A percentile compares a stretch with the other conserved stretches of the same genome.
Evolutionary conservation across 2,329 filamentous ascomycete genomes (phyloP).

Genomic region (Fusarium camptoceras): DNA sequence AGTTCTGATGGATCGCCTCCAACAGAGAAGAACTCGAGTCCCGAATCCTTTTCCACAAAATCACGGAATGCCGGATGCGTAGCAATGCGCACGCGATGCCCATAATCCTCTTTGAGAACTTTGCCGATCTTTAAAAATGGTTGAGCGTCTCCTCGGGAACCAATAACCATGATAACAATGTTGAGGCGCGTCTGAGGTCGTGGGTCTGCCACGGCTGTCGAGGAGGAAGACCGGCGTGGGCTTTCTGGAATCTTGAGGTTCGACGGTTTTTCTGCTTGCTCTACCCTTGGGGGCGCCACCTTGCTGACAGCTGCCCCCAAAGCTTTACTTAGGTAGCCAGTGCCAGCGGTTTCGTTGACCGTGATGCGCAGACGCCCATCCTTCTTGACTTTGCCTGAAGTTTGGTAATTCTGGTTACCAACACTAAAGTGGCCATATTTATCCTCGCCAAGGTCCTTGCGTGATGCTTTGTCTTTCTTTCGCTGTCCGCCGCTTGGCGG

Average conservation of each 20-base stretch:
- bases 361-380: conserved; percentile 80
- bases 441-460: conserved; percentile 42
- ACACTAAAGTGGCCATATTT: conserved; percentile 61
- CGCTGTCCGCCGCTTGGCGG: neutral
- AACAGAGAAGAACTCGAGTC: conserved; percentile 83
- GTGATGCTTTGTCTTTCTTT: conserved; percentile 7
- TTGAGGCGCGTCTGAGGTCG: conserved; percentile 68
- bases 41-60: conserved; percentile 78
- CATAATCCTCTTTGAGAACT: conserved; percentile 75
- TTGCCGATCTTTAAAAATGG: conserved; percentile 82
- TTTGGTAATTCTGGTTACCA: conserved; percentile 72
- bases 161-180: conserved; percentile 87
- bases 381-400: conserved; percentile 72
- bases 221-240: conserved; percentile 47
- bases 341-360: conserved; percentile 76
- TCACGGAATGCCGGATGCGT: conserved; percentile 83
- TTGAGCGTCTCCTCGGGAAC: conserved; percentile 82
- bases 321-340: conserved; percentile 79
- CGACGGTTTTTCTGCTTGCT: conserved; percentile 4
- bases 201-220: conserved; percentile 48
- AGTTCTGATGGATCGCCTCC: conserved; percentile 83
- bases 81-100: conserved; percentile 81
- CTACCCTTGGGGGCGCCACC: conserved; percentile 30
- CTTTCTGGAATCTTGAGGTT: conserved; percentile 28
- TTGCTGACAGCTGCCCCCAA: conserved; percentile 71